phyloP scores from a whole-genome alignment of 2,329 filamentous ascomycete species.

The Colletotrichum theobromicola region DNA sequence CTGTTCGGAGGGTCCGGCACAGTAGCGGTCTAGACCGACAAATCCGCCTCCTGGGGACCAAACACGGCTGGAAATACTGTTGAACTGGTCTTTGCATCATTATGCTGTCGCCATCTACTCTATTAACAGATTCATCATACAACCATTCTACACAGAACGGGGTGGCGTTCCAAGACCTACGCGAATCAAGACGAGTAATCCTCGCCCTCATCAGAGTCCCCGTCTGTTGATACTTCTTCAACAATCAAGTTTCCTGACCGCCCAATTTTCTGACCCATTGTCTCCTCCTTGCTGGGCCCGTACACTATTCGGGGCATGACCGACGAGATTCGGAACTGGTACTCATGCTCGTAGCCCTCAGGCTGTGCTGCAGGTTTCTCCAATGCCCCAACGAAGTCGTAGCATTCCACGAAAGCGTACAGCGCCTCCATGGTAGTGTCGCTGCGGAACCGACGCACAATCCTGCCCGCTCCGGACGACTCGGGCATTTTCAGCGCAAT shows the following conservation, averaged over 20 bases:
- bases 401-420: slow-evolving; percentile 96
- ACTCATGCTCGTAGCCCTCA: slow-evolving; percentile 77
- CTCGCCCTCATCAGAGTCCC: slow-evolving; percentile 20
- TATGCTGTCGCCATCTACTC: neutral
- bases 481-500: slow-evolving; percentile 69
- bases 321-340: slow-evolving; percentile 83
- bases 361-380: slow-evolving; percentile 52
- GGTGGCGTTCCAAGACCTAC: no score
- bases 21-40: neutral
- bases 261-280: slow-evolving; percentile 76
- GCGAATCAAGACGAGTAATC: neutral
- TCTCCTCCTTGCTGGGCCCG: slow-evolving; percentile 68
- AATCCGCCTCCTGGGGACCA: neutral
- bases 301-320: slow-evolving; percentile 86
- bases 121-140: neutral
- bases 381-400: slow-evolving; percentile 63
- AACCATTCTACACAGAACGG: neutral
- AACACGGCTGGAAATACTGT: neutral
- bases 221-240: slow-evolving; percentile 62
- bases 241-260: slow-evolving; percentile 89
- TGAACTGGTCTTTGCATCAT: neutral
- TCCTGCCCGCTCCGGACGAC: slow-evolving; percentile 67
- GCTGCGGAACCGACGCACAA: slow-evolving; percentile 76
- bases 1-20: neutral
- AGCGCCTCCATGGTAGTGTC: slow-evolving; percentile 83